Conservation (phyloP, 805 yeast genomes). For the Saccharomyces jurei region DNA sequence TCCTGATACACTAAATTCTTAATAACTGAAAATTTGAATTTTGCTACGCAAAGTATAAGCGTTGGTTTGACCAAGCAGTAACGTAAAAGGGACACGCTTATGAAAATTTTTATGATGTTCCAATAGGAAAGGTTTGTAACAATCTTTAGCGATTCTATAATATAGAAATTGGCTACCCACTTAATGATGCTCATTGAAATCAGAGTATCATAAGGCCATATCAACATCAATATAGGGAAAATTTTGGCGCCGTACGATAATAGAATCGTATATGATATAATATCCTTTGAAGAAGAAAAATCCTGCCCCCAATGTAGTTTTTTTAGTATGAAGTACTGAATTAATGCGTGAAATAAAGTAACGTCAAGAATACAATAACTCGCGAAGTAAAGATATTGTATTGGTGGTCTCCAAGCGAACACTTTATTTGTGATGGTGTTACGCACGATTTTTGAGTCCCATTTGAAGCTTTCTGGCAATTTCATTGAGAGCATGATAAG, state of each 20-base stretch:
- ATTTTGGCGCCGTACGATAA: conserved; percentile 73
- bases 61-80: conserved; percentile 16
- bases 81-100: conserved; percentile 13
- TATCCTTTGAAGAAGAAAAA: conserved; percentile 13
- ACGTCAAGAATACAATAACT: conserved; percentile 44
- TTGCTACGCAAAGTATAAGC: conserved; percentile 16
- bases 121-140: conserved; percentile 31
- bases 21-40: neutral
- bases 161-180: conserved; percentile 50
- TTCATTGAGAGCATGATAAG: neutral
- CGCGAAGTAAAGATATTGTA: conserved; percentile 53
- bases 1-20: neutral
- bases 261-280: conserved; percentile 57
- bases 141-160: conserved; percentile 55
- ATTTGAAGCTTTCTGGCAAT: neutral
- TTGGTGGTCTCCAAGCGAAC: conserved; percentile 29
- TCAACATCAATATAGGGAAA: conserved; percentile 85
- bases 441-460: neutral
- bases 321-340: conserved; percentile 26
- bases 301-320: conserved; percentile 26
- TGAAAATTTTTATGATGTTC: conserved; percentile 14
- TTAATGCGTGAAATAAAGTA: conserved; percentile 32
- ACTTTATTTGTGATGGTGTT: conserved; percentile 27
- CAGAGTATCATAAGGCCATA: conserved; percentile 92
- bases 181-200: conserved; percentile 53